A percentile compares a stretch with the other conserved stretches of the same genome.
Evolutionary conservation across 805 yeast genomes (phyloP).

Genomic region (Pichia paraexigua): DNA sequence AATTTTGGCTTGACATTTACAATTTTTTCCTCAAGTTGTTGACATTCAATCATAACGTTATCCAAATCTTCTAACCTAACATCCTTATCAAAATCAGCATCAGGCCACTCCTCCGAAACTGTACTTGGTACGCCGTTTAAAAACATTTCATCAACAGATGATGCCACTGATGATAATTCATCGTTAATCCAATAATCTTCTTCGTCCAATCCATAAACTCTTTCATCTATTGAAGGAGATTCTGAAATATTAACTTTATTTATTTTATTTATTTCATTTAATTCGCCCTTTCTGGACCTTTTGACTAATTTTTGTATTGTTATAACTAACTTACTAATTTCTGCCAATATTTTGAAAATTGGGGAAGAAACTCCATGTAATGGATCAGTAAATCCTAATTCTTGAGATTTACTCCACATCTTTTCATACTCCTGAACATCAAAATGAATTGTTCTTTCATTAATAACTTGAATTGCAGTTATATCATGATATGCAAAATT

Average conservation of each 20-base stretch:
- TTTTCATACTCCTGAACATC: conserved; percentile 51
- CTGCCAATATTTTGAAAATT: conserved; percentile 58
- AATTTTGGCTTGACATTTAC: conserved; percentile 49
- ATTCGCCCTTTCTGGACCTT: conserved; percentile 14
- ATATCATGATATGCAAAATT: conserved; percentile 80
- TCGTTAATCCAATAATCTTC: conserved; percentile 5
- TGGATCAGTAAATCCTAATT: conserved; percentile 50
- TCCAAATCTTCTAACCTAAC: conserved; percentile 30
- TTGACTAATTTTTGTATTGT: conserved; percentile 36
- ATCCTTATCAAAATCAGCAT: conserved; percentile 14
- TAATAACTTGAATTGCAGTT: conserved; percentile 50
- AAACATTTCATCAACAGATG: conserved; percentile 11
- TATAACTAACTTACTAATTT: conserved; percentile 53
- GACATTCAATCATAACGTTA: conserved; percentile 28
- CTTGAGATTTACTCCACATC: conserved; percentile 33
- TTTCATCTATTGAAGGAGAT: conserved; percentile 4
- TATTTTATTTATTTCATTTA: conserved; percentile 5
- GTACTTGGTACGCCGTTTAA: conserved; percentile 3
- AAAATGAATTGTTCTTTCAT: conserved; percentile 59
- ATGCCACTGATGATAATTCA: conserved; percentile 13
- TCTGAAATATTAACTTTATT: not conserved
- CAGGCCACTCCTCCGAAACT: conserved; percentile 12
- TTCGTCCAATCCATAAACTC: conserved; percentile 5
- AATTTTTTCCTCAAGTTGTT: conserved; percentile 41
- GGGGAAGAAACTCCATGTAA: conserved; percentile 67